Evolutionary conservation across 306 rosid genomes (phyloP).

Genomic region (Cajanus cajan): DNA sequence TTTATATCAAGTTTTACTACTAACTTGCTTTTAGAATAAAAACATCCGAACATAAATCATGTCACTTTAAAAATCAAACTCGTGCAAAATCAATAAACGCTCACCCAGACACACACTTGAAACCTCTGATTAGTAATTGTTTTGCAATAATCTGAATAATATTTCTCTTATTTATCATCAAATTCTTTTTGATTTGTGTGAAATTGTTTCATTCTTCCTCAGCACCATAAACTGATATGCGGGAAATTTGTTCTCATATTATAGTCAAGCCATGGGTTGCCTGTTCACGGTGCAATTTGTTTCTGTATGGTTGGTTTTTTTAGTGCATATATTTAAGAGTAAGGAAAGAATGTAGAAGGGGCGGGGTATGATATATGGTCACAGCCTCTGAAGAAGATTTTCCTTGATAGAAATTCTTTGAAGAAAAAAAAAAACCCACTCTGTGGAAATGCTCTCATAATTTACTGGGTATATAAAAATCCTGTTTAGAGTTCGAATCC

Average conservation of each 20-base stretch:
- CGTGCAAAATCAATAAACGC: neutral
- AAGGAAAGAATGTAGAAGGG: neutral
- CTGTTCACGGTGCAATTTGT: slow-evolving; percentile 1
- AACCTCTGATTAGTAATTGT: neutral
- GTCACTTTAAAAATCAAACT: no score
- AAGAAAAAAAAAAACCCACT: neutral
- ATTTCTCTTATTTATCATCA: neutral
- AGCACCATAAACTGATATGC: neutral
- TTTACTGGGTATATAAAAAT: neutral
- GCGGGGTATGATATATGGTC: neutral
- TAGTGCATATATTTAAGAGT: neutral
- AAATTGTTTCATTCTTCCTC: neutral
- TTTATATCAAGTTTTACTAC: no score
- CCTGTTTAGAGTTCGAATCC: neutral
- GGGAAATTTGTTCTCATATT: neutral
- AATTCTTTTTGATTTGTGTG: neutral
- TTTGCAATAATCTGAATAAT: neutral
- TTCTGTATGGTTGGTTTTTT: neutral
- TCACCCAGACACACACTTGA: neutral
- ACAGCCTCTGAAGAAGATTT: neutral
- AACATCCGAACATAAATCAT: no score
- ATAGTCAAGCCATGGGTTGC: neutral
- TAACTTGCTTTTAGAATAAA: no score
- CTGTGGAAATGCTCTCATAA: slow-evolving; percentile 6
- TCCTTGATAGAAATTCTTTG: neutral